These are phyloP conservation scores for Boletus mariae DNA, from an alignment of 1,284 basidiomycete species.

Conservation along the genomic window DNA sequence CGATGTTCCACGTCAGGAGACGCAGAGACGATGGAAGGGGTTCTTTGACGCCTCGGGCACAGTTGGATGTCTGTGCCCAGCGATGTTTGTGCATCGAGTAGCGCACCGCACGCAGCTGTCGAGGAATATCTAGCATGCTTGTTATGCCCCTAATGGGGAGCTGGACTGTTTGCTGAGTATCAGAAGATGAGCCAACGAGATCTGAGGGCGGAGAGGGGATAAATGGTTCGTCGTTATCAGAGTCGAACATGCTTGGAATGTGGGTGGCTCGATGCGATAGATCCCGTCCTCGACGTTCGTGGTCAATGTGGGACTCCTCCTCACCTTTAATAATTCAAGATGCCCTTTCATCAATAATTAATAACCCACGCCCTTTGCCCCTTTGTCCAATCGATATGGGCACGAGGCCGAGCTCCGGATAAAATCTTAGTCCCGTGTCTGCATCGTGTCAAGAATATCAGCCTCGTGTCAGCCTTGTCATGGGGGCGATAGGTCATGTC, in stretches of 20 bases:
- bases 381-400: conserved; percentile 19
- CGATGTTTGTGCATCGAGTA: conserved; percentile 31
- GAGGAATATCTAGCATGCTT: conserved; percentile 27
- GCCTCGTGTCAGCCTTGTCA: conserved; percentile 22
- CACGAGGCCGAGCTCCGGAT: conserved; percentile 28
- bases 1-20: conserved; percentile 67
- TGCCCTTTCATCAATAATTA: not conserved
- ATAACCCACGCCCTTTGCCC: no score
- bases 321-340: conserved; percentile 16
- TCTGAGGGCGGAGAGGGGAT: conserved; percentile 31
- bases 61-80: conserved; percentile 35
- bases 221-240: conserved; percentile 32
- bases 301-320: conserved; percentile 7
- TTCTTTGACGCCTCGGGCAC: conserved; percentile 30
- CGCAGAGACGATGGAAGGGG: conserved; percentile 42
- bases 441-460: conserved; percentile 22
- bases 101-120: conserved; percentile 32
- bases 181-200: conserved; percentile 28
- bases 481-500: conserved; percentile 5
- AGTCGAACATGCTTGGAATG: conserved; percentile 24
- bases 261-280: conserved; percentile 9
- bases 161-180: conserved; percentile 29
- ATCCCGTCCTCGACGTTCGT: conserved; percentile 11
- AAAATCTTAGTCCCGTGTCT: conserved; percentile 18
- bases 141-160: conserved; percentile 17